phyloP scores from a whole-genome alignment of 495 filamentous ascomycete genomes.

The Aspergillus avenaceus region DNA sequence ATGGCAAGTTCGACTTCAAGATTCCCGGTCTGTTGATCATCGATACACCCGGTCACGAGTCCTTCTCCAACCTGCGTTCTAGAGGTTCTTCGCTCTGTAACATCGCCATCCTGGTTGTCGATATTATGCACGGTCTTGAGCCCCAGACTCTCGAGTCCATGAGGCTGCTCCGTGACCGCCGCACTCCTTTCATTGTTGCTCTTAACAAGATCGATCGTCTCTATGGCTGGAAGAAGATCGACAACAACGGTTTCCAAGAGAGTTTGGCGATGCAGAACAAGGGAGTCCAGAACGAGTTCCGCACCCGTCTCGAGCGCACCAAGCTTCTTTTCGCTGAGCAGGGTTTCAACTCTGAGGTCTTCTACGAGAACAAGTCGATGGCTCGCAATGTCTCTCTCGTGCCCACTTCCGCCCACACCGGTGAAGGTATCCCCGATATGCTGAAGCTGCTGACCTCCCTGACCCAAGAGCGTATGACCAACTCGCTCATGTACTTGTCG shows the following conservation, averaged over 20 bases:
- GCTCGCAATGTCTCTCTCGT: constrained; percentile 88
- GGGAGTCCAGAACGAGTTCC: constrained; percentile 92
- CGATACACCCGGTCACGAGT: constrained; percentile 99
- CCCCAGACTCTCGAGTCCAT: constrained; percentile 98
- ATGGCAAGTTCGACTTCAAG: constrained; percentile 92
- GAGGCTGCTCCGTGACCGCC: constrained; percentile 84
- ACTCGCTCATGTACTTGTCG: constrained; percentile 94
- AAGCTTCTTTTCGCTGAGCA: constrained; percentile 94
- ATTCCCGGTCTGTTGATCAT: constrained; percentile 96
- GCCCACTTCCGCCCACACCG: constrained; percentile 94
- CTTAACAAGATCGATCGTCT: constrained; percentile 99
- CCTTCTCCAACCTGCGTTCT: constrained; percentile 96
- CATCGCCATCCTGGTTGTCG: constrained; percentile 97
- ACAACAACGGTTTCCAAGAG: constrained; percentile 97
- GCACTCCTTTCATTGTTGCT: constrained; percentile 97
- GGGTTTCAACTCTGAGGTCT: constrained; percentile 95
- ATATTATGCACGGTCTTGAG: constrained; percentile 99
- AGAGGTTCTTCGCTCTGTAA: constrained; percentile 97
- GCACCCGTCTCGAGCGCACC: constrained; percentile 81
- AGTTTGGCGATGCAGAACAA: constrained; percentile 87
- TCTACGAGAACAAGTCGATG: constrained; percentile 97
- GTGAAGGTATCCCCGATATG: constrained; percentile 99
- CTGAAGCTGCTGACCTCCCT: constrained; percentile 88
- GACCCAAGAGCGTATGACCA: constrained; percentile 97
- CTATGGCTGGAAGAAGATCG: constrained; percentile 95